Evolutionary conservation across 169 alveolate species (phyloP), one percentile per base, ranked within the genome.

Genomic region (Cyclospora cayetanensis): DNA sequence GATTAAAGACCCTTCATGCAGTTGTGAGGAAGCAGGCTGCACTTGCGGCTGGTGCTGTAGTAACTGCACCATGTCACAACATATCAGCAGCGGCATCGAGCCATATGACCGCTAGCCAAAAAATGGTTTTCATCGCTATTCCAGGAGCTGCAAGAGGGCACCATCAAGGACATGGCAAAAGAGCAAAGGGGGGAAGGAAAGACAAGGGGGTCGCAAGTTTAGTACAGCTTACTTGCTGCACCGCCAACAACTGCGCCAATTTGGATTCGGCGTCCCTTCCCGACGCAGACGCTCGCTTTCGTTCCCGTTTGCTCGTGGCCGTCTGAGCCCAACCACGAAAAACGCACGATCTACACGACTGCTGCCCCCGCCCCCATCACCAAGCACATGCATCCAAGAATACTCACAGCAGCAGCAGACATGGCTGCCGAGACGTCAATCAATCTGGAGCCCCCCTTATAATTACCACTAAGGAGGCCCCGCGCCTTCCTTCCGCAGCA

Each of bases 261-360:
- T 85, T 83, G 29, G 84, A 4, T 70, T 85, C 74, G 37, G 82
- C 91, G 41, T 53, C 85, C 27, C 91, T 63, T 43, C 82, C 82
- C 22, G 91, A 65, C 31, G 91, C 91, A 20, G 91, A 85, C 34
- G 91, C 52, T 72, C 50, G 63, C 41, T 85, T 85, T 53, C 82
- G 55, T 55, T 85, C 91, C 37, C 91, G 70, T 43, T 85, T 85
- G 85, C 84, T 85, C 27, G 91, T 85, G 60, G 91, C 91, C 18
- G 91, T 85, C 91, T 85, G 91, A 9, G 43, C 43, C 7, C 74
- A 66, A 29, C 25, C 1, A 5, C 52, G 18, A 18, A 12, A 11
- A 2, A 7, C 31, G 74, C 37, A 4, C 37, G n/a, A 22, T 1
- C 3, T 39, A 1, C 35, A 27, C 74, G 37, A 4, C n/a, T n/a